Conservation (phyloP, 768 basidiomycete genomes). For the Leccinum subgranulosum region DNA sequence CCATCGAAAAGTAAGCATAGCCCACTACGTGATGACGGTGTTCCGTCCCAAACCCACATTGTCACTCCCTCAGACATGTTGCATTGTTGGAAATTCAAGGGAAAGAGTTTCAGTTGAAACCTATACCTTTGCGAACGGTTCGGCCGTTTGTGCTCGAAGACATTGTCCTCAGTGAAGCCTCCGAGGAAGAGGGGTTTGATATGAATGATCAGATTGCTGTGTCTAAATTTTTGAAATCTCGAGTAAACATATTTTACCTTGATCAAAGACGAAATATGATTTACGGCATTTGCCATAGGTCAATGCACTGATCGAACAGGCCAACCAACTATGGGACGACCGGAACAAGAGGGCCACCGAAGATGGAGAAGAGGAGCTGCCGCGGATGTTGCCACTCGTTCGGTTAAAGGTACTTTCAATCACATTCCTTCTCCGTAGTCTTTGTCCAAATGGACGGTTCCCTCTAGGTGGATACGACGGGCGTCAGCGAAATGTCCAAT, state of each 20-base stretch:
- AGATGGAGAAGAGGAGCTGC: slow-evolving; percentile 59
- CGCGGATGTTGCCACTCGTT: slow-evolving; percentile 81
- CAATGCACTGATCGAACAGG: slow-evolving; percentile 72
- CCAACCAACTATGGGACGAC: slow-evolving; percentile 42
- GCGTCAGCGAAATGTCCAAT: slow-evolving; percentile 88
- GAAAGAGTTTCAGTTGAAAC: slow-evolving; percentile 82
- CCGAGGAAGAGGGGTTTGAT: slow-evolving; percentile 75
- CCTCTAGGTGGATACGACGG: slow-evolving; percentile 81
- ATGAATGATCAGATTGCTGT: slow-evolving; percentile 81
- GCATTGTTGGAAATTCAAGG: slow-evolving; percentile 86
- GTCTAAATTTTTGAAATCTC: slow-evolving; percentile 70
- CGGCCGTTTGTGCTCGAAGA: slow-evolving; percentile 93
- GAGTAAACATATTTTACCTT: slow-evolving; percentile 41
- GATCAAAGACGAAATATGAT: slow-evolving; percentile 2
- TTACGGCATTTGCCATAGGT: slow-evolving; percentile 44
- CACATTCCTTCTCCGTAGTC: not conserved
- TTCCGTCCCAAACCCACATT: not conserved
- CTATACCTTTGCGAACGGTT: slow-evolving; percentile 86
- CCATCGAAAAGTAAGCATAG: slow-evolving; percentile 73
- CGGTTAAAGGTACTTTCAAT: slow-evolving; percentile 63
- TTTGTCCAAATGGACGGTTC: not conserved
- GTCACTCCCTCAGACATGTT: slow-evolving; percentile 63
- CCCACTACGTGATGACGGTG: not conserved
- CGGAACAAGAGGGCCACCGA: slow-evolving; percentile 42
- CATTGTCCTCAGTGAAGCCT: slow-evolving; percentile 67